Percentiles rank a stretch among this genome's conserved stretches.
phyloP scores from a whole-genome alignment of 139 green algal species.

The Chlamydomonas sphaeroides region DNA sequence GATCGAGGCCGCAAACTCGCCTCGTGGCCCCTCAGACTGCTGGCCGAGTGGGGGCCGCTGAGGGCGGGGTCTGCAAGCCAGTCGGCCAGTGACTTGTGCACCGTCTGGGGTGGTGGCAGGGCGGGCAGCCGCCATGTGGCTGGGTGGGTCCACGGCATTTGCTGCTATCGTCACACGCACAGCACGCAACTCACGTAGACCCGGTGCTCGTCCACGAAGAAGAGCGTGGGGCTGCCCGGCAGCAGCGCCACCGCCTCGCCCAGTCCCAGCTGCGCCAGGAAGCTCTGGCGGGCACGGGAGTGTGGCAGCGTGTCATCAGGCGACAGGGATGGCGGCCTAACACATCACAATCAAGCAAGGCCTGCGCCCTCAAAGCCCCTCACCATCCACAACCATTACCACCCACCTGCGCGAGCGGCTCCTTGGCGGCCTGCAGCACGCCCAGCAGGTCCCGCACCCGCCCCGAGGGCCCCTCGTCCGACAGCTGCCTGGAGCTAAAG shows the following conservation, averaged over 20 bases:
- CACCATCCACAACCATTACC: no score
- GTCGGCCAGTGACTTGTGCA: slow-evolving; percentile 2
- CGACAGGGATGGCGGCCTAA: no score
- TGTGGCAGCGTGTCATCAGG: no score
- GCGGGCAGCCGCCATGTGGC: no score
- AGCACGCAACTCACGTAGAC: background rate
- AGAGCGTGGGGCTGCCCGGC: background rate
- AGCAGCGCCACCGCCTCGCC: background rate
- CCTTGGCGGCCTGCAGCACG: background rate
- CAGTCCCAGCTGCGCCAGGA: slow-evolving; percentile 1
- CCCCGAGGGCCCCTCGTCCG: no score
- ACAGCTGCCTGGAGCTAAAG: no score
- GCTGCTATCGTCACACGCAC: no score
- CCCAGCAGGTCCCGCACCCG: background rate
- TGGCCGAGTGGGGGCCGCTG: background rate
- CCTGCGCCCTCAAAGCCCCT: no score
- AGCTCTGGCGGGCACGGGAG: background rate
- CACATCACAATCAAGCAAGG: no score
- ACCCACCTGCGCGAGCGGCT: background rate
- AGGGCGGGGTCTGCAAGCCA: background rate
- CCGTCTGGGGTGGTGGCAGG: background rate
- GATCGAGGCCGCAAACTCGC: no score
- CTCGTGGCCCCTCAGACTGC: background rate
- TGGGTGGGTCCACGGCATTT: no score
- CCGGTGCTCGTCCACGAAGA: background rate